Percentiles rank a stretch among this genome's conserved stretches.
Evolutionary conservation across 345 rosid species (phyloP).

Genomic region (Citrus sp.): DNA sequence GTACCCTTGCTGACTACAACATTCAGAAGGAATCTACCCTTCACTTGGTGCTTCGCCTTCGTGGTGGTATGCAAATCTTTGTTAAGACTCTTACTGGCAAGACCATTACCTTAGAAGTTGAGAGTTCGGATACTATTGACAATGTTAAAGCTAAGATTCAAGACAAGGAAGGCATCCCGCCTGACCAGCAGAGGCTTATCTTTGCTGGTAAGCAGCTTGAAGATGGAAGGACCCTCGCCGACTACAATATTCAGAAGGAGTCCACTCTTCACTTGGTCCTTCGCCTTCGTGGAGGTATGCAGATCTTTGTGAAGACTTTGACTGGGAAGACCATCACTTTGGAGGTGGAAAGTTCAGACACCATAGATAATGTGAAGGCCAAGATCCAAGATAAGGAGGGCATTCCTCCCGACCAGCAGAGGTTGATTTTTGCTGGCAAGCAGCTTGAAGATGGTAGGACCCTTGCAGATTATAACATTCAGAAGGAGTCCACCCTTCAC

Average conservation of each 20-base stretch:
- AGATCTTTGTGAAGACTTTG: conserved; percentile 36
- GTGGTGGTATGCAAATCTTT: conserved; percentile 35
- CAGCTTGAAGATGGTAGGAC: conserved; percentile 40
- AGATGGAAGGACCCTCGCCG: conserved; percentile 36
- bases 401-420: conserved; percentile 39
- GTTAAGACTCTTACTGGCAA: conserved; percentile 38
- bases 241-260: conserved; percentile 40
- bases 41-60: conserved; percentile 3
- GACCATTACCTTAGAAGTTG: conserved; percentile 38
- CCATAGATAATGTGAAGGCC: conserved; percentile 32
- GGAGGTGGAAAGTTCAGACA: conserved; percentile 40
- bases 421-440: conserved; percentile 38
- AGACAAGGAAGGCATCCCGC: conserved; percentile 41
- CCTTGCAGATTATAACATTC: conserved; percentile 39
- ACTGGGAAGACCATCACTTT: conserved; percentile 38
- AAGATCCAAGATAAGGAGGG: conserved; percentile 44
- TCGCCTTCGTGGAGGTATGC: conserved; percentile 36
- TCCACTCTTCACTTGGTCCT: conserved; percentile 39
- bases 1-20: conserved; percentile 8
- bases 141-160: conserved; percentile 41
- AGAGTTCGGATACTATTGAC: conserved; percentile 36
- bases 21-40: conserved; percentile 4
- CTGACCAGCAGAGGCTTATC: conserved; percentile 37
- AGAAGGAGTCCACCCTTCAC: conserved; percentile 40
- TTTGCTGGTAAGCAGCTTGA: conserved; percentile 43